Base-by-base conservation (phyloP, 164 flowering plant genomes). In the Houttuynia cordata region DNA sequence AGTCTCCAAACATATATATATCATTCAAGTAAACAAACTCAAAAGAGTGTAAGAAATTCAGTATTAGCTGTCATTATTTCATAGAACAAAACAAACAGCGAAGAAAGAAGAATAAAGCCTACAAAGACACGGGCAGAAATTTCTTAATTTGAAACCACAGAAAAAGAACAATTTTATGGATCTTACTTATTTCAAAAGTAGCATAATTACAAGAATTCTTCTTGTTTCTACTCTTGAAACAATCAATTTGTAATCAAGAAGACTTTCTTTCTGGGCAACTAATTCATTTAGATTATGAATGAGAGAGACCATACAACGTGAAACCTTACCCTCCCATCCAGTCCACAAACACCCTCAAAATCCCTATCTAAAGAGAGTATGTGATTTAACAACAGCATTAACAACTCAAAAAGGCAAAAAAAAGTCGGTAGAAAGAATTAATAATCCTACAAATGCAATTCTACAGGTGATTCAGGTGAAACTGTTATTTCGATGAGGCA, bases 401-500 rank as follows among this genome's bases (percentile, higher is more conserved):
- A 23, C 57, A 54, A 23, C 57, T 4, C 18, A 10, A 54, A 4
- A 18, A 53, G 14, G 60, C n/a, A 34, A 20, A 62, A 59, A 53
- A 51, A 63, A 56, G 67, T 57, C 54, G 61, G 67, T 62, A 63
- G 67, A 76, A 79, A 76, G 74, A 84, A 80, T 68, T 67, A 79
- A 71, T 71, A 79, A 75, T 75, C 82, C 85, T 72, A 74, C 67
- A 67, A 69, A 70, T 70, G 66, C 57, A 76, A 63, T 66, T 69
- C 67, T 69, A 70, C 64, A 65, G 53, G n/a, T n/a, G n/a, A n/a
- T n/a, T n/a, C n/a, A n/a, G n/a, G 65, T 63, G 62, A 74, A 79
- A 77, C 73, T 67, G 83, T 81, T 81, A 88, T 88, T 84, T 79
- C 64, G 85, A 85, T 61, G 91, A 86, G 63, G 96, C 76, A 75